A percentile compares a stretch with the other conserved stretches of the same genome.
Conservation (phyloP, 176 grass and related monocot genomes). For the Paspalum notatum region DNA sequence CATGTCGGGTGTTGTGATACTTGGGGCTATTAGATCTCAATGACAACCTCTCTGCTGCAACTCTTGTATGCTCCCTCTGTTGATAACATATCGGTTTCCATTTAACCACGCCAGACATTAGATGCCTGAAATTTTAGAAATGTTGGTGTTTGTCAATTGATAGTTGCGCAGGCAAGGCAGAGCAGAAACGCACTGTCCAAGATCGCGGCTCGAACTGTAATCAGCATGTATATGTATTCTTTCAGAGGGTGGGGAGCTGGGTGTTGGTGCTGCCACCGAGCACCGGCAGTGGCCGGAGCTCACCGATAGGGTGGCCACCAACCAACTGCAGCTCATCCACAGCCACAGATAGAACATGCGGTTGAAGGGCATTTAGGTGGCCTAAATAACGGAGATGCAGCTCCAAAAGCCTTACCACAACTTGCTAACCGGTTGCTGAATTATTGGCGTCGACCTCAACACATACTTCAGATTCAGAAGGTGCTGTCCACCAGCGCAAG, state of each 20-base stretch:
- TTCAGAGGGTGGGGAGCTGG: background rate
- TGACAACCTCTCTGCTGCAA: background rate
- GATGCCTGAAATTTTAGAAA: slow-evolving; percentile 41
- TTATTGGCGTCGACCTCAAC: background rate
- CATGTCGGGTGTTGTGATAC: background rate
- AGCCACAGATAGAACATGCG: background rate
- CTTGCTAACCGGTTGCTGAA: background rate
- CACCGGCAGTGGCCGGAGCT: background rate
- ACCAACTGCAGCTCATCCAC: no score
- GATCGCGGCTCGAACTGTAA: no score
- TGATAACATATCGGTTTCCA: slow-evolving; percentile 20
- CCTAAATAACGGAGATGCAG: background rate
- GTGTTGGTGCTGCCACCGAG: background rate
- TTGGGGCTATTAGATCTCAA: slow-evolving; percentile 2
- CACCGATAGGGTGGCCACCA: background rate
- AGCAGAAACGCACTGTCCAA: background rate
- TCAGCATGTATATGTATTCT: background rate
- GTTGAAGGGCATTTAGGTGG: background rate
- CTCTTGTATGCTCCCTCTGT: background rate
- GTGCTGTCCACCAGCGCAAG: background rate
- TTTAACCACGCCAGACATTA: slow-evolving; percentile 43
- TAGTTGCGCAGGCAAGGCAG: background rate
- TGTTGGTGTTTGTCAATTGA: background rate
- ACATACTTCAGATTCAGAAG: background rate
- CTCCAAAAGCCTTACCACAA: slow-evolving; percentile 1